These are phyloP conservation scores for Fragosphaeria purpurea DNA, from an alignment of 2,329 filamentous ascomycete species.

Conservation along the genomic window DNA sequence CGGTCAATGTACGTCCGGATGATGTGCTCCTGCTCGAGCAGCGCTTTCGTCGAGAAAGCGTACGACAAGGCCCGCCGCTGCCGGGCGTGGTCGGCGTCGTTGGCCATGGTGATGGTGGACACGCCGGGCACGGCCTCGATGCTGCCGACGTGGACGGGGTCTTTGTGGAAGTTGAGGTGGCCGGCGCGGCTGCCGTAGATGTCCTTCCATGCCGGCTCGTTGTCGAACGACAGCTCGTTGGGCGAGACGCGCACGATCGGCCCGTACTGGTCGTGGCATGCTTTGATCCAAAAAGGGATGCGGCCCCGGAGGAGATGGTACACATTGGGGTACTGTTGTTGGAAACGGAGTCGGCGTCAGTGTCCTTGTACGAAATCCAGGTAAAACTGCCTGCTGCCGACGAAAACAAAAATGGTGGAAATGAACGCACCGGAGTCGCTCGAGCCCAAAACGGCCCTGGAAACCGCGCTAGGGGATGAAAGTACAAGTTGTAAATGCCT, in stretches of 20 bases:
- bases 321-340: too few species aligned
- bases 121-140: conserved; percentile 11
- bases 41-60: conserved; percentile 28
- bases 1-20: conserved; percentile 27
- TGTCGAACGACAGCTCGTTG: conserved; percentile 29
- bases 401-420: too few species aligned
- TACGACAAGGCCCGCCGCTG: conserved; percentile 26
- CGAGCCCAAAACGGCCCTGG: conserved; percentile 17
- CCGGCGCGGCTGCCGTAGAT: conserved; percentile 18
- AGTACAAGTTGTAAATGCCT: conserved; percentile 15
- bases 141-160: conserved; percentile 5
- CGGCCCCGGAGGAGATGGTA: conserved; percentile 57
- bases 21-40: conserved; percentile 31
- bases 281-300: conserved; percentile 40
- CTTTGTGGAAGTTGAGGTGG: conserved; percentile 10
- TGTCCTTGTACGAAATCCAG: too few species aligned
- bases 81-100: conserved; percentile 17
- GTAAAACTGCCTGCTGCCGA: too few species aligned
- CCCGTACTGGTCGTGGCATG: conserved; percentile 27
- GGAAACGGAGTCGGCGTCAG: too few species aligned
- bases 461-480: conserved; percentile 17
- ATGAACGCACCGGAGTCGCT: too few species aligned
- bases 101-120: conserved; percentile 9
- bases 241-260: conserved; percentile 32
- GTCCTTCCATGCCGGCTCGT: conserved; percentile 24